Evolutionary conservation across 257 asterid species (phyloP), one percentile per base, ranked within the genome.

Genomic region (Cinchona pubescens): DNA sequence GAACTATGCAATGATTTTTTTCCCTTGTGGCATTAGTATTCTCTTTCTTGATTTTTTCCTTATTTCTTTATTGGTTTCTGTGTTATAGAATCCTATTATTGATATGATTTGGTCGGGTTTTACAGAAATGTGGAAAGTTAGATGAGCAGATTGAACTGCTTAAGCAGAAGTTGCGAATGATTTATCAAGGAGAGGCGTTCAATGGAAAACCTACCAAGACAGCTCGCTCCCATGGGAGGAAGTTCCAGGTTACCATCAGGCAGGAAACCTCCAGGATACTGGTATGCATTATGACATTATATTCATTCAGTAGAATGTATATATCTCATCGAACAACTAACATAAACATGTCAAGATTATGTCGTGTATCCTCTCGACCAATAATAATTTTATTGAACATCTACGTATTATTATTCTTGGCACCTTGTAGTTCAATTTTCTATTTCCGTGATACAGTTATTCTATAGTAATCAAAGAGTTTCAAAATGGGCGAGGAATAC

Each of bases 181-280:
- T 93, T 60, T 80, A 89, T 64, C 86, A 84, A 80, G 98, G 98
- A 48, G 98, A 93, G 72, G 97, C 88, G 7, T 93, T 93, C 67
- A 93, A 93, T 48, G 97, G 97, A 53, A 91, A 85, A 78, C 91
- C 90, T 45, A 93, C 98, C 0, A 93, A 93, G 80, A 93, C 97
- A 2, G 98, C 97, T 62, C 97, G 96, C 71, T 91, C 98, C 16
- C 98, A 91, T 83, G 96, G 98, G 51, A 91, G 79, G 85, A 93
- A 93, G 87, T 91, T 93, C 82, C 98, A 91, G 84, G 96, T 93
- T 75, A 87, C 97, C 0, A 46, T 93, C 77, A 86, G 87, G 85
- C 96, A 93, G 75, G 98, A 93, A 81, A 91, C 96, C 21, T 90
- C 98, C 23, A 84, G 97, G 78, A 83, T 91, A 83, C 85, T 93